Base-by-base conservation (phyloP, 75 land plant genomes). In the Cupressus sempervirens region DNA sequence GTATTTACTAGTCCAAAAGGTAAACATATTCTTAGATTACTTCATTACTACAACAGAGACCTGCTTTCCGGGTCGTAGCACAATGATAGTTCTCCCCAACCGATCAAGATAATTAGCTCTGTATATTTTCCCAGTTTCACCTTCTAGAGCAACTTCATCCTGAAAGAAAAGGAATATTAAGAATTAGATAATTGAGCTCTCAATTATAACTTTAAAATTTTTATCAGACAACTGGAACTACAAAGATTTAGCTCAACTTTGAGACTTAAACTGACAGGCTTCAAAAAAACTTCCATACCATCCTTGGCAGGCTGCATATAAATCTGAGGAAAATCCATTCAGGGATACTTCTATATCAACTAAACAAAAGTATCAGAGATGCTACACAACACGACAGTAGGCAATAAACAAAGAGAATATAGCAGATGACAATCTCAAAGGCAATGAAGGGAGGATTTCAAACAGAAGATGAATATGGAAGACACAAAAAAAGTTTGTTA, bases 51-150 rank as follows among this genome's bases (percentile, higher is more conserved):
- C 52, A 7, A 52, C 83, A 77, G 75, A 82, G 80, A 97, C 99
- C 98, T 97, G 96, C 77, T 84, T 96, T 74, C 91, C 98, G 54
- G 98, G 99, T 53, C 91, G 91, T 87, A 96, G 50, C 26, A 97
- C 88, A 52, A 82, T 52, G 30, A 86, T 88, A 80, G 88, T 70
- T 81, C 88, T 88, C 26, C 89, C 89, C 13, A 48, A 72, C 38
- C 32, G 82, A 67, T 88, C 89, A 81, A 88, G 70, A 75, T 80
- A 88, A 80, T 75, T 72, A 54, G 89, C 89, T 54, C 84, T 86
- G 84, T 82, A 88, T 4, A 88, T 46, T 74, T 88, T 88, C 80
- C 89, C 87, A 23, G 89, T 88, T 72, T 86, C 81, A 12, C 88
- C 81, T 68, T 88, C 89, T 53, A 53, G 26, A 50, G 70, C 75